Conservation (phyloP, 108 stramenopile species). For the Nitzschia sp. region DNA sequence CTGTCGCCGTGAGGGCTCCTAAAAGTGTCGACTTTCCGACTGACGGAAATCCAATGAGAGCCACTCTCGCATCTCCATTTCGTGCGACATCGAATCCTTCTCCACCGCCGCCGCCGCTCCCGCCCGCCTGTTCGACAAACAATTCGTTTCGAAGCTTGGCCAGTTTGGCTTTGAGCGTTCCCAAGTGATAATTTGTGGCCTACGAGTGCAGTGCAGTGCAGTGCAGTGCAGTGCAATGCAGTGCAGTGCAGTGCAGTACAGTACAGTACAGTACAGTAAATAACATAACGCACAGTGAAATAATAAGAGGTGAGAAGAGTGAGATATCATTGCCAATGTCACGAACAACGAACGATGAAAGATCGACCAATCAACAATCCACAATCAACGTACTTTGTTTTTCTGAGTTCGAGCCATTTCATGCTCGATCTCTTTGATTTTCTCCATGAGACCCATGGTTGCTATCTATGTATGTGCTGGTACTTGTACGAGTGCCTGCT, state of each 20-base stretch:
- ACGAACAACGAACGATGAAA: too few relatives aligned
- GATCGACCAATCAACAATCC: not conserved
- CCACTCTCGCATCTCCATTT: conserved; percentile 96
- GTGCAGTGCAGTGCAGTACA: too few relatives aligned
- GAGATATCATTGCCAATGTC: not conserved
- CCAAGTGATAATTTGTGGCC: conserved; percentile 87
- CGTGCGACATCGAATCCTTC: conserved; percentile 95
- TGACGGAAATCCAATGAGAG: conserved; percentile 96
- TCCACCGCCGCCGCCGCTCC: conserved; percentile 66
- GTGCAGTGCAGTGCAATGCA: too few relatives aligned
- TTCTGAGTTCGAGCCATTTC: conserved; percentile 88
- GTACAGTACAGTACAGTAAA: too few relatives aligned
- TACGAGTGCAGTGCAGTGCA: not conserved
- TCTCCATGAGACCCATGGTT: conserved; percentile 73
- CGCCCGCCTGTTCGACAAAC: conserved; percentile 87
- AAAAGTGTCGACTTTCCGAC: conserved; percentile 93
- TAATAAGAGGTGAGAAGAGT: not conserved
- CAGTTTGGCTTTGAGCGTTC: conserved; percentile 97
- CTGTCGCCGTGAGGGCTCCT: conserved; percentile 86
- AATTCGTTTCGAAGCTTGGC: conserved; percentile 94
- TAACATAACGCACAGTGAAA: too few relatives aligned
- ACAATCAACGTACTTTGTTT: conserved; percentile 48
- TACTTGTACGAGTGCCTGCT: too few relatives aligned
- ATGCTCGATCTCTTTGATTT: conserved; percentile 87
- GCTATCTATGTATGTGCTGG: too few relatives aligned